These are phyloP conservation scores for Cladophialophora exuberans DNA, from an alignment of 2,329 filamentous ascomycete genomes.

Conservation along the genomic window DNA sequence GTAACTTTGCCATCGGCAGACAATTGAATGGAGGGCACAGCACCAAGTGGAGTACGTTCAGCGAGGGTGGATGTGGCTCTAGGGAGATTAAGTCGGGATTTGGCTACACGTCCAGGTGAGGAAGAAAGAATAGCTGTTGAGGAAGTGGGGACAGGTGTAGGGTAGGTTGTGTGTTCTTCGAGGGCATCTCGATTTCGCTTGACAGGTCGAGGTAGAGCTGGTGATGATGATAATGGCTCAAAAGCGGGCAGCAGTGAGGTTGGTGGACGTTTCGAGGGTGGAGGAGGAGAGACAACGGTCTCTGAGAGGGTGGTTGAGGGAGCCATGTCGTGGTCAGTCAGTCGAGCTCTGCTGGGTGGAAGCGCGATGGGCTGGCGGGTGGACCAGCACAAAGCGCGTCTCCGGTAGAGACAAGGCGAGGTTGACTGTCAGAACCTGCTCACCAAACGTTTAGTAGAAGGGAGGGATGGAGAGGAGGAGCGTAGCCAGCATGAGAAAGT, in stretches of 20 bases:
- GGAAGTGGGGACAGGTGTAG: conserved; percentile 90
- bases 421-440: conserved; percentile 6
- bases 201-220: conserved; percentile 50
- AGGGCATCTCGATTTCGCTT: conserved; percentile 52
- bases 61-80: conserved; percentile 68
- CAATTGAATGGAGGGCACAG: conserved; percentile 81
- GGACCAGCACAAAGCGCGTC: conserved; percentile 38
- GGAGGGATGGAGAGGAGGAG: not conserved
- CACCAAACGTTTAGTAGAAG: conserved; percentile 14
- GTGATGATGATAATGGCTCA: conserved; percentile 53
- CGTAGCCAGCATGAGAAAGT: conserved; percentile 6
- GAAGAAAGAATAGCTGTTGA: conserved; percentile 89
- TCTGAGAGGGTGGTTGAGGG: conserved; percentile 25
- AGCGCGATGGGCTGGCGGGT: conserved; percentile 15
- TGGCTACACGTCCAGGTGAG: conserved; percentile 67
- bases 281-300: conserved; percentile 33
- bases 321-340: conserved; percentile 20
- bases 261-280: conserved; percentile 51
- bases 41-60: conserved; percentile 80
- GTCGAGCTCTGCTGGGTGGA: conserved; percentile 17
- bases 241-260: conserved; percentile 52
- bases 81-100: conserved; percentile 58
- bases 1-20: conserved; percentile 79
- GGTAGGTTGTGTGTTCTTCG: conserved; percentile 67
- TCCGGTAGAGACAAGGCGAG: conserved; percentile 40